A percentile compares a stretch with the other conserved stretches of the same genome.
These are phyloP conservation scores for Tieghemostelium lacteum DNA, from an alignment of 78 protist genomes.

Conservation along the genomic window DNA sequence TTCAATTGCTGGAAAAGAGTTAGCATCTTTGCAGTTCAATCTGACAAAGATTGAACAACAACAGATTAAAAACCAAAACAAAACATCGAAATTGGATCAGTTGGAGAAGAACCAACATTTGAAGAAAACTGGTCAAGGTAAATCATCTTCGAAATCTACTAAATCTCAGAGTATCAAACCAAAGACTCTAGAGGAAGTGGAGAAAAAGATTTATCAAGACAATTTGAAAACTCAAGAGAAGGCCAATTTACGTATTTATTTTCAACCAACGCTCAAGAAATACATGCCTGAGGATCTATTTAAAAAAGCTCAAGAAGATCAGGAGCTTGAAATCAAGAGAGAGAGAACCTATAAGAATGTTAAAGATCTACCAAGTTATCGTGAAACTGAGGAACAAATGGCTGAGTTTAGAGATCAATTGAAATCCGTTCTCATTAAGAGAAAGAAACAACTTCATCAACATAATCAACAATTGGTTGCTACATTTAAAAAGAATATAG, in stretches of 20 bases:
- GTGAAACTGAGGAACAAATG: not conserved
- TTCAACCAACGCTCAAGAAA: not conserved
- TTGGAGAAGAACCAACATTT: not conserved
- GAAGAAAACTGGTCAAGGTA: constrained; percentile 1
- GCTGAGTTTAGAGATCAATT: not conserved
- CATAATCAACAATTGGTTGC: constrained; percentile 17
- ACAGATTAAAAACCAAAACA: not conserved
- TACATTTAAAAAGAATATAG: constrained; percentile 17
- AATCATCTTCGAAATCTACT: not conserved
- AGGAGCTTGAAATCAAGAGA: not conserved
- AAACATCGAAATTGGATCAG: not conserved
- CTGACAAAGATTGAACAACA: not conserved
- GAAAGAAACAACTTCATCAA: not conserved
- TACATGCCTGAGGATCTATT: not conserved
- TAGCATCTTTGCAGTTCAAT: not conserved
- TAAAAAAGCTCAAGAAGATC: not conserved
- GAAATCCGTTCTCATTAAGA: not conserved
- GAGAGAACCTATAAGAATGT: not conserved
- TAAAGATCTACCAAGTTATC: constrained; percentile 18
- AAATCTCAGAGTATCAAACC: not conserved
- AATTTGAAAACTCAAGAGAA: not conserved
- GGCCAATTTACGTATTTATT: constrained; percentile 3
- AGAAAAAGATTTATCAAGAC: not conserved
- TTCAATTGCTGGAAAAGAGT: constrained; percentile 11
- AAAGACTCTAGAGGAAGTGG: not conserved